Conservation (phyloP, 495 filamentous ascomycete species). For the Geoglossum glabrum region DNA sequence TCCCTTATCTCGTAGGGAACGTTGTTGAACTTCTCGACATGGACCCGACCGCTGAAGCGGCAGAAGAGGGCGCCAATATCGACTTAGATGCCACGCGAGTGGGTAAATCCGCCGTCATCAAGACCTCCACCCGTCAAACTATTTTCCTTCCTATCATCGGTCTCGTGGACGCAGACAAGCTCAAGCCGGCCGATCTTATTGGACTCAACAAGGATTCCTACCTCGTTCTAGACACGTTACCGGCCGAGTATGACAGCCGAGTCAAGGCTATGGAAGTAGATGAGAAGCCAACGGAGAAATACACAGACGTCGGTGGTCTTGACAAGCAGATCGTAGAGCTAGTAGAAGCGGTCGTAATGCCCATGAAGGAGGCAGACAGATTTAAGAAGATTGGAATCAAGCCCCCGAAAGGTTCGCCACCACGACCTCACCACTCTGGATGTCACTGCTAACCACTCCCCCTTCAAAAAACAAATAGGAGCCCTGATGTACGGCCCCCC, state of each 20-base stretch:
- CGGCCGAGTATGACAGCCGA: conserved; percentile 97
- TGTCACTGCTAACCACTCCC: neutral
- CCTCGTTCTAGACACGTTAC: conserved; percentile 91
- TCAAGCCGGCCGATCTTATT: conserved; percentile 90
- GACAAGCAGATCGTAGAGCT: conserved; percentile 99
- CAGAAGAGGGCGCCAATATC: conserved; percentile 94
- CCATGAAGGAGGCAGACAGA: conserved; percentile 96
- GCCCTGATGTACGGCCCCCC: conserved; percentile 98
- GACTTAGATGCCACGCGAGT: conserved; percentile 93
- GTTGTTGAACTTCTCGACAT: conserved; percentile 94
- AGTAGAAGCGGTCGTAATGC: conserved; percentile 98
- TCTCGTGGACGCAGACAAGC: conserved; percentile 78
- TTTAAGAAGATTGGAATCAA: conserved; percentile 99
- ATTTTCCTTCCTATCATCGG: conserved; percentile 98
- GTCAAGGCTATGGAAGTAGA: conserved; percentile 99
- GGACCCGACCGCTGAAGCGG: conserved; percentile 86
- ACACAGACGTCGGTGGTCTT: conserved; percentile 90
- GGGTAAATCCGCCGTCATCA: conserved; percentile 97
- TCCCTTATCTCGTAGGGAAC: conserved; percentile 95
- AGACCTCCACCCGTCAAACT: conserved; percentile 96
- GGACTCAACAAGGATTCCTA: conserved; percentile 99
- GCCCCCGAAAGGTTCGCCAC: conserved; percentile 75
- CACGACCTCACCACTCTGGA: neutral
- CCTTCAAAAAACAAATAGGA: too few species aligned
- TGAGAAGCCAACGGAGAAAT: conserved; percentile 98